A percentile compares a stretch with the other conserved stretches of the same genome.
Conservation (phyloP, 768 basidiomycete species). For the Pleurotus cornucopiae region DNA sequence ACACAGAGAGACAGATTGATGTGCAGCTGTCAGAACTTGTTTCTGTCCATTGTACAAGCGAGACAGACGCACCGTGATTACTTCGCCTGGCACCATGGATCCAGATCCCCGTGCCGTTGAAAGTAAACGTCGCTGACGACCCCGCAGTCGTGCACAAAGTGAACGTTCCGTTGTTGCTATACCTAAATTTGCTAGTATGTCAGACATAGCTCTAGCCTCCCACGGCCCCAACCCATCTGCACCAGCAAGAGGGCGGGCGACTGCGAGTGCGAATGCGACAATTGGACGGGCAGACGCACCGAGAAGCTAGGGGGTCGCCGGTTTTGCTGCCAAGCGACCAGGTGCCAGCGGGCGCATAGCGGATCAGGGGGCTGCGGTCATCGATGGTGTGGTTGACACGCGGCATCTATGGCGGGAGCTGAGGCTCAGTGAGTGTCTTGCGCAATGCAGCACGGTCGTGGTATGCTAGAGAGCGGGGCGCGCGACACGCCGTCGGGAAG, state of each 20-base stretch:
- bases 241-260: too few species aligned
- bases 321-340: conserved; percentile 3
- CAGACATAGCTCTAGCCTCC: too few species aligned
- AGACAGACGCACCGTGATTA: not conserved
- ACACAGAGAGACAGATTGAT: too few species aligned
- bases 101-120: conserved; percentile 9
- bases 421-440: too few species aligned
- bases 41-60: too few species aligned
- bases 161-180: conserved; percentile 7
- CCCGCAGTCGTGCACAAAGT: not conserved
- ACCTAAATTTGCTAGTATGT: not conserved
- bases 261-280: too few species aligned
- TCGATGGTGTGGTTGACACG: conserved; percentile 7
- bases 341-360: not conserved
- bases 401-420: not conserved
- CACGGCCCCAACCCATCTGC: too few species aligned
- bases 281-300: not conserved
- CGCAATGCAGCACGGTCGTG: too few species aligned
- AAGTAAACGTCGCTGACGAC: conserved; percentile 4
- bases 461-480: too few species aligned
- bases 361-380: conserved; percentile 4
- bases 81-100: conserved; percentile 2
- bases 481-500: too few species aligned
- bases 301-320: not conserved
- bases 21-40: too few species aligned